These are phyloP conservation scores for Ascomycota sp. DNA, from an alignment of 2,329 filamentous ascomycete genomes.

Conservation along the genomic window DNA sequence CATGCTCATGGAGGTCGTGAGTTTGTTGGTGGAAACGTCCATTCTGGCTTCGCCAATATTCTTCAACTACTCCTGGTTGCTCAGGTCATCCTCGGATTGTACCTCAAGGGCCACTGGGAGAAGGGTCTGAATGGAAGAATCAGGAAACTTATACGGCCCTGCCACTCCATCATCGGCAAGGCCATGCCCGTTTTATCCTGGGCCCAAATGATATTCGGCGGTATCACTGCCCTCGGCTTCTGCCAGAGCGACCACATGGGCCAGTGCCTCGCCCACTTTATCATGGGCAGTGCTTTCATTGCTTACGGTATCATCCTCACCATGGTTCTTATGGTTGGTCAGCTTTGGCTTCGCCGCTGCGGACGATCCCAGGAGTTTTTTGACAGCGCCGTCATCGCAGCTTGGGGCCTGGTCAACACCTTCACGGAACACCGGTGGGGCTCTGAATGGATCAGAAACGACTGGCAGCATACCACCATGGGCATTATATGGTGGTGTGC, in stretches of 20 bases:
- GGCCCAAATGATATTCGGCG: constrained; percentile 91
- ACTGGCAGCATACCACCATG: constrained; percentile 98
- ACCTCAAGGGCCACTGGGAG: constrained; percentile 76
- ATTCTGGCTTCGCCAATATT: constrained; percentile 59
- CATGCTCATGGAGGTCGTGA: constrained; percentile 79
- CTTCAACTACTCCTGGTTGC: constrained; percentile 60
- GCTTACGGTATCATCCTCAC: constrained; percentile 79
- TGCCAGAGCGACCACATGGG: constrained; percentile 80
- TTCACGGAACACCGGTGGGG: constrained; percentile 98
- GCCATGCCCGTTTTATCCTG: constrained; percentile 69
- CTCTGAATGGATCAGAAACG: constrained; percentile 69
- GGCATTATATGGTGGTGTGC: constrained; percentile 98
- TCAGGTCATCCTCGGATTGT: constrained; percentile 66
- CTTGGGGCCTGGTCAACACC: constrained; percentile 94
- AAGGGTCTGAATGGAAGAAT: constrained; percentile 65
- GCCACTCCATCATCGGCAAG: constrained; percentile 71
- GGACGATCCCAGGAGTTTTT: constrained; percentile 93
- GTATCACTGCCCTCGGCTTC: constrained; percentile 80
- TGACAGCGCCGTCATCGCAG: constrained; percentile 74
- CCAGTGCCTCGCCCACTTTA: constrained; percentile 91
- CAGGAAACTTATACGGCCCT: constrained; percentile 46
- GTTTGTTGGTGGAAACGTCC: constrained; percentile 56
- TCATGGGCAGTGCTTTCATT: constrained; percentile 95
- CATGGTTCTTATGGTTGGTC: constrained; percentile 70
- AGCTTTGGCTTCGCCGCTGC: constrained; percentile 63